These are phyloP conservation scores for Tylopilus subfusipes DNA, from an alignment of 768 basidiomycete genomes.

Conservation along the genomic window DNA sequence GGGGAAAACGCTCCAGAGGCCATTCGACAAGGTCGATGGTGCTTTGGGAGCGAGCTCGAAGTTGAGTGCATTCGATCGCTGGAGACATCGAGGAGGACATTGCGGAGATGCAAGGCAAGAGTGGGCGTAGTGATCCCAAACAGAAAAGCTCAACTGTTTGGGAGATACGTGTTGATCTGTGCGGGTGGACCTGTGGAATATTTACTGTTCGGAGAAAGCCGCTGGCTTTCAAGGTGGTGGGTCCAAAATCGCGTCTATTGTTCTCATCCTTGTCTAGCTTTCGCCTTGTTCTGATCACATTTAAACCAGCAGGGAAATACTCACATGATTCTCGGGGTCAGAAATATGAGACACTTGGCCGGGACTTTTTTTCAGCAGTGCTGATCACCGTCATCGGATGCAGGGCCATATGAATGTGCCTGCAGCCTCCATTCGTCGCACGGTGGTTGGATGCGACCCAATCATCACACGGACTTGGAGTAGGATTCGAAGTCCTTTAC, in stretches of 20 bases:
- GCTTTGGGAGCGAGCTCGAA: not conserved
- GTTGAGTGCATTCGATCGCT: not conserved
- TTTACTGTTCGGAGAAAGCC: not conserved
- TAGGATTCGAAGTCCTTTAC: not conserved
- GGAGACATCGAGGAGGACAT: slow-evolving; percentile 7
- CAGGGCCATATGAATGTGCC: too few species aligned
- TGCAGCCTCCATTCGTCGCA: too few species aligned
- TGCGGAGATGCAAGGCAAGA: not conserved
- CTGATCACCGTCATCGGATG: too few species aligned
- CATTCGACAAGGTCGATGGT: slow-evolving; percentile 12
- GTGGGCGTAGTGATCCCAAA: too few species aligned
- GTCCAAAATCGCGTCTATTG: slow-evolving; percentile 1
- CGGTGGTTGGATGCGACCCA: too few species aligned
- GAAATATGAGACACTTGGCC: not conserved
- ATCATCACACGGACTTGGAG: slow-evolving; percentile 1
- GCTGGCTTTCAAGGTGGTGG: not conserved
- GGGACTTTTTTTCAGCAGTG: too few species aligned
- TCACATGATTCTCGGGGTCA: not conserved
- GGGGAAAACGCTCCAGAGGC: slow-evolving; percentile 29
- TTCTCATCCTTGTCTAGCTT: not conserved
- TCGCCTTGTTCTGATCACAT: not conserved
- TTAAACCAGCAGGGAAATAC: not conserved
- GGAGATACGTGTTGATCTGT: not conserved
- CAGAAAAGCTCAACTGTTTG: not conserved
- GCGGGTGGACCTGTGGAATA: not conserved